phyloP scores from a whole-genome alignment of 192 early-diverging fungal species.

The Coemansia sp. region DNA sequence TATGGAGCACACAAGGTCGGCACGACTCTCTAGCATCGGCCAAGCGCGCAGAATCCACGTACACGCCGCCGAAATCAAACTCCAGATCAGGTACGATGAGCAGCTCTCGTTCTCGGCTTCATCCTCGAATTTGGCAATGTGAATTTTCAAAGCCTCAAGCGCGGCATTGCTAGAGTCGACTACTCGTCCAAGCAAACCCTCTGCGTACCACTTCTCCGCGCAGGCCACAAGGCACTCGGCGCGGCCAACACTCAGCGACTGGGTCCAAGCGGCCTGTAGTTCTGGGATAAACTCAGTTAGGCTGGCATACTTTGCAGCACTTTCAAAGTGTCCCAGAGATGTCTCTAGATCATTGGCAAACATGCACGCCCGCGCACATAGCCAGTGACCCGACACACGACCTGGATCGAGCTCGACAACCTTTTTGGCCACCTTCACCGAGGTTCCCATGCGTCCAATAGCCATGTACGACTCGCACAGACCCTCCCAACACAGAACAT shows the following conservation, averaged over 20 bases:
- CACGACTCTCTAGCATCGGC: slow-evolving; percentile 12
- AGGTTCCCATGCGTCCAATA: slow-evolving; percentile 59
- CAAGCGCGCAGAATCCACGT: slow-evolving; percentile 19
- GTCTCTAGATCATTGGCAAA: slow-evolving; percentile 15
- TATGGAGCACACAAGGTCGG: not conserved
- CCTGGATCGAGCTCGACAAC: slow-evolving; percentile 68
- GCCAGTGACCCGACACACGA: slow-evolving; percentile 43
- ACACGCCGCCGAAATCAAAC: slow-evolving; percentile 64
- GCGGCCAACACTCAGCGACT: slow-evolving; percentile 18
- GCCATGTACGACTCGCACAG: slow-evolving; percentile 75
- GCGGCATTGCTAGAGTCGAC: slow-evolving; percentile 60
- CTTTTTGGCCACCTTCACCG: slow-evolving; percentile 66
- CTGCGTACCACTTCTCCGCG: slow-evolving; percentile 30
- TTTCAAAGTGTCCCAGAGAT: slow-evolving; percentile 21
- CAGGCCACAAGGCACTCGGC: slow-evolving; percentile 37
- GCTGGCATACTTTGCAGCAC: slow-evolving; percentile 7
- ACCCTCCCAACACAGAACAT: slow-evolving; percentile 76
- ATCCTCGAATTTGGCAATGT: not conserved
- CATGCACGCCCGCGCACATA: slow-evolving; percentile 29
- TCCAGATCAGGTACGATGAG: slow-evolving; percentile 61
- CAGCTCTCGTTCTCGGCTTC: slow-evolving; percentile 16
- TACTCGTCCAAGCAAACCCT: slow-evolving; percentile 69
- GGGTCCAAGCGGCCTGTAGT: slow-evolving; percentile 17
- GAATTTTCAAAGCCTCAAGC: slow-evolving; percentile 19
- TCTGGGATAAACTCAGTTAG: slow-evolving; percentile 4